Percentiles rank a stretch among this genome's conserved stretches.
Evolutionary conservation across 2,329 filamentous ascomycete species (phyloP).

Genomic region (Ophiostoma ulmi): DNA sequence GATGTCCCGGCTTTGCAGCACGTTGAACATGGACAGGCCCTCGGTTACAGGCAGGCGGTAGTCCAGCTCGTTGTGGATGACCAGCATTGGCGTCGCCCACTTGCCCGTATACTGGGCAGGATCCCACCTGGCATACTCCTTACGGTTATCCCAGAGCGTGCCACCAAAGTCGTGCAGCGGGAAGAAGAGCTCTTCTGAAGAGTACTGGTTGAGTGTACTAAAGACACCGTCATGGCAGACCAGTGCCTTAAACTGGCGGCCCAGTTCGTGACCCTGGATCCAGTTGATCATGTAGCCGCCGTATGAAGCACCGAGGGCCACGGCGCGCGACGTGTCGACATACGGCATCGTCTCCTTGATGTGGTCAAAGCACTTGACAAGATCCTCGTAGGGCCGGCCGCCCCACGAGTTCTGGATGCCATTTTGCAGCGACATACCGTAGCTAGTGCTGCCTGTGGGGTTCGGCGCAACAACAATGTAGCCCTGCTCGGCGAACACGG

Average conservation of each 20-base stretch:
- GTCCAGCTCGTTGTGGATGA: slow-evolving; percentile 84
- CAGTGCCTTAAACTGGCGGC: slow-evolving; percentile 78
- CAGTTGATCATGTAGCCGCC: slow-evolving; percentile 80
- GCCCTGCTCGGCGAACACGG: slow-evolving; percentile 80
- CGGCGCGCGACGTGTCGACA: slow-evolving; percentile 63
- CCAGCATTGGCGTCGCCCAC: slow-evolving; percentile 80
- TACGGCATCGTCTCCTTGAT: slow-evolving; percentile 61
- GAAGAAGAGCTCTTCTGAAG: slow-evolving; percentile 66
- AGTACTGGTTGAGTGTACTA: slow-evolving; percentile 60
- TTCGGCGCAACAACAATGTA: slow-evolving; percentile 80
- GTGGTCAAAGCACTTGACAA: slow-evolving; percentile 72
- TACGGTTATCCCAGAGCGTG: slow-evolving; percentile 55
- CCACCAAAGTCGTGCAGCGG: slow-evolving; percentile 63
- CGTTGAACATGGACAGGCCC: slow-evolving; percentile 79
- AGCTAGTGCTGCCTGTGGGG: slow-evolving; percentile 76
- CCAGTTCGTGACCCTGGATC: slow-evolving; percentile 82
- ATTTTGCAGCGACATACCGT: slow-evolving; percentile 71
- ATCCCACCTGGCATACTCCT: slow-evolving; percentile 65
- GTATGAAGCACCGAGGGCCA: slow-evolving; percentile 70
- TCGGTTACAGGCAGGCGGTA: slow-evolving; percentile 83
- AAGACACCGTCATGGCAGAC: slow-evolving; percentile 88
- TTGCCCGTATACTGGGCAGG: slow-evolving; percentile 58
- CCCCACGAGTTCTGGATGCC: slow-evolving; percentile 80
- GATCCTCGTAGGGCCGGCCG: slow-evolving; percentile 74
- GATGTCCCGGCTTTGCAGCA: slow-evolving; percentile 68